These are phyloP conservation scores for Mucuna pruriens DNA, from an alignment of 306 rosid species.

Conservation along the genomic window DNA sequence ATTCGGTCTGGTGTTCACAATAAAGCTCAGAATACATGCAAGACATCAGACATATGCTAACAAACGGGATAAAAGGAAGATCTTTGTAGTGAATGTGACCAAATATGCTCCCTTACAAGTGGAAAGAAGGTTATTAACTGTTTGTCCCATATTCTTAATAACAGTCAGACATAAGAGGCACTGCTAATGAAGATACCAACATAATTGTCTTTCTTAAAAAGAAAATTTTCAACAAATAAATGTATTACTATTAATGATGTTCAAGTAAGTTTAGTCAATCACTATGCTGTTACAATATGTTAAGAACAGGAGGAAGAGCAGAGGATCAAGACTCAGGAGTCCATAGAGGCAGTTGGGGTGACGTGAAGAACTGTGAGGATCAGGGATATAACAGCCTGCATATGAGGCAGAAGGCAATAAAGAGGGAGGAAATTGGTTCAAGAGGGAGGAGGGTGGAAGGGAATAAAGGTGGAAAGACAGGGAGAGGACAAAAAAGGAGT, in stretches of 20 bases:
- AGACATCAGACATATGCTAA: not conserved
- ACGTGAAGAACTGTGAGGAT: not conserved
- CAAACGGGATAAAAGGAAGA: not conserved
- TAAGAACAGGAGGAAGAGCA: not conserved
- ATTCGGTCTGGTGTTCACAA: too few species aligned
- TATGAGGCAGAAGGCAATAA: not conserved
- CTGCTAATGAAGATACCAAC: not conserved
- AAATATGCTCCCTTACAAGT: not conserved
- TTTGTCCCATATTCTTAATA: not conserved
- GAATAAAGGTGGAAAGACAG: not conserved
- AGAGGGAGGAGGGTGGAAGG: not conserved
- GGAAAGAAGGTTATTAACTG: not conserved
- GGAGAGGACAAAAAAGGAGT: not conserved
- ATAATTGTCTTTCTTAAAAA: too few species aligned
- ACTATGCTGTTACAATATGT: not conserved
- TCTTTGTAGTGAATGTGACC: slow-evolving; percentile 6
- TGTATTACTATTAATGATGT: too few species aligned
- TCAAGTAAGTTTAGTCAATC: not conserved
- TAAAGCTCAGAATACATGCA: not conserved
- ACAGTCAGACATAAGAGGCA: not conserved
- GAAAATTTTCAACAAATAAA: too few species aligned
- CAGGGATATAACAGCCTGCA: not conserved
- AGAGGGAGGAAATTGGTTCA: not conserved
- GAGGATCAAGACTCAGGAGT: not conserved
- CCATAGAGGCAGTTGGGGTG: not conserved